Evolutionary conservation across 345 rosid genomes (phyloP), one percentile per base, ranked within the genome.

Genomic region (Brassica cretica): DNA sequence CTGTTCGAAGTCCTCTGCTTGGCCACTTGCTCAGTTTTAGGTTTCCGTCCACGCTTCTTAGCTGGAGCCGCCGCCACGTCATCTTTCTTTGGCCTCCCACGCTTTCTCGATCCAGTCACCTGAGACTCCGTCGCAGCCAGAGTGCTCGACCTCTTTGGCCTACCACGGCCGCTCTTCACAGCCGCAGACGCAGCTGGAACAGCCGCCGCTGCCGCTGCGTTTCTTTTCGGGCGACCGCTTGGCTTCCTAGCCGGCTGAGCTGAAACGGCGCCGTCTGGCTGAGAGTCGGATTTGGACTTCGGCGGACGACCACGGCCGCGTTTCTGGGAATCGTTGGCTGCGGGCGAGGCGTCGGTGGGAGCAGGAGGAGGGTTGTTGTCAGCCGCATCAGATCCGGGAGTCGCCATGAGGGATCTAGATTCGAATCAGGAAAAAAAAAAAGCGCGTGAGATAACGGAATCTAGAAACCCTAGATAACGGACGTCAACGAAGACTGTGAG

Each of bases 301-400:
- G 91, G 79, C 0, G 97, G 97, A 66, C 97, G 85, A 21, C 97
- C 94, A 2, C 94, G 94, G 72, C 90, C 86, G 5, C 90, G 76
- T 78, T 86, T 91, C 33, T 72, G 63, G 69, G 84, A 58, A 58
- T 18, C 55, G n/a, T 70, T 46, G 5, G 32, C 7, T 2, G 51
- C 12, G 4, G 72, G 41, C 71, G 64, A 25, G 11, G 73, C 85
- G 8, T 84, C 82, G 37, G 73, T 6, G 71, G 2, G 19, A 29
- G 27, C 72, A 19, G 70, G 18, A 19, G 74, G 41, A 37, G 12
- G 32, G 0, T 78, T 10, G 60, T n/a, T 11, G 18, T 55, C 58
- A 51, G 70, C 9, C 66, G 46, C 1, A 70, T 29, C 71, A 66
- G 46, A 7, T 61, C 33, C 39, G 10, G 1, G 11, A 59, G 10